Conservation (phyloP, 2,329 filamentous ascomycete species). For the Aspergillus alliaceus region DNA sequence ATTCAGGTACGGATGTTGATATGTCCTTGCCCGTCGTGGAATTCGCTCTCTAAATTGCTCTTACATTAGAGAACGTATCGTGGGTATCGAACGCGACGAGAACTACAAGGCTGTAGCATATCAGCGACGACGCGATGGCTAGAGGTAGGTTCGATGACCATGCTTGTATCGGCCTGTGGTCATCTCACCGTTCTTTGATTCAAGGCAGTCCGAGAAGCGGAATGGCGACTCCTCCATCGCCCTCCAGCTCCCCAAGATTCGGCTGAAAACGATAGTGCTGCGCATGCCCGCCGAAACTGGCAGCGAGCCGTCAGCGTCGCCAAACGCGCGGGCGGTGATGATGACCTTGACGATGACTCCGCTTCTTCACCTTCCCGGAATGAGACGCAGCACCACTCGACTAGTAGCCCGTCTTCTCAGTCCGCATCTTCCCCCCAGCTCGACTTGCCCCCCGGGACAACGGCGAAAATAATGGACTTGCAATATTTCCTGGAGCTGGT, state of each 20-base stretch:
- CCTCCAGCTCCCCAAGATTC: conserved; percentile 31
- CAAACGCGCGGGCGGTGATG: conserved; percentile 69
- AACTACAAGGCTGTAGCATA: conserved; percentile 67
- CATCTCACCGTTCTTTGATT: neutral
- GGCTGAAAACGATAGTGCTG: conserved; percentile 20
- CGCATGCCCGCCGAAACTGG: conserved; percentile 68
- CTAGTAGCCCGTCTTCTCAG: neutral
- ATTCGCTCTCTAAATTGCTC: neutral
- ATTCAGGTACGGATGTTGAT: neutral
- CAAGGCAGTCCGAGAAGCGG: conserved; percentile 57
- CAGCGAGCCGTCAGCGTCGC: conserved; percentile 70
- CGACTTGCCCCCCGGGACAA: conserved; percentile 59
- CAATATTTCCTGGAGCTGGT: conserved; percentile 87
- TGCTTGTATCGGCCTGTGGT: too few relatives aligned
- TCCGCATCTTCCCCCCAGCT: conserved; percentile 29
- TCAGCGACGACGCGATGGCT: conserved; percentile 57
- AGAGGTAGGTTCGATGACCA: neutral
- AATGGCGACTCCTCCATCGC: conserved; percentile 51
- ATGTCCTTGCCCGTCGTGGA: too few relatives aligned
- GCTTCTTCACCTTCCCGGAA: conserved; percentile 30
- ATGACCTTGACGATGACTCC: conserved; percentile 35
- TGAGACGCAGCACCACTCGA: neutral
- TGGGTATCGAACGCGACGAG: conserved; percentile 71
- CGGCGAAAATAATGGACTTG: conserved; percentile 77
- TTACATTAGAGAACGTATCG: conserved; percentile 67